phyloP scores from a whole-genome alignment of 768 basidiomycete genomes.

The Trametes villosa region DNA sequence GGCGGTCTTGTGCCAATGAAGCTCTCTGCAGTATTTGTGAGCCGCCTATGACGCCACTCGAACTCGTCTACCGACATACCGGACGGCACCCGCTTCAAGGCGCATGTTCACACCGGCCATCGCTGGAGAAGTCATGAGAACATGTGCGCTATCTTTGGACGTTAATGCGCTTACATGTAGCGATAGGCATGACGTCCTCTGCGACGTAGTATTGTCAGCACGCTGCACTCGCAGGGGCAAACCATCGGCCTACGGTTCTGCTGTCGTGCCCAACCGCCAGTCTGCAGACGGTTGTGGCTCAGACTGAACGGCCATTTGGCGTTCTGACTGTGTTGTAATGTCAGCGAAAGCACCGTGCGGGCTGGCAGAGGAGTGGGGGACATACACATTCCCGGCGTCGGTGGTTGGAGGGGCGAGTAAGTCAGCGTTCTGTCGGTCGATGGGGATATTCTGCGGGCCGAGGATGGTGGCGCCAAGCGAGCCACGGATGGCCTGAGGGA shows the following conservation, averaged over 20 bases:
- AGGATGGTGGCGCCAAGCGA: slow-evolving; percentile 50
- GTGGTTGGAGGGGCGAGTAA: slow-evolving; percentile 63
- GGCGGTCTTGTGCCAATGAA: slow-evolving; percentile 39
- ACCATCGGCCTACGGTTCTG: slow-evolving; percentile 49
- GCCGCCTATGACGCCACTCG: neutral
- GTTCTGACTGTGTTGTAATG: slow-evolving; percentile 39
- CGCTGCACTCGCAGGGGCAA: neutral
- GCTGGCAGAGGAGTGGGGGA: neutral
- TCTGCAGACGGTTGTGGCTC: slow-evolving; percentile 62
- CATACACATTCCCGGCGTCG: slow-evolving; percentile 56
- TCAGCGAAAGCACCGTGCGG: neutral
- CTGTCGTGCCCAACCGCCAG: slow-evolving; percentile 67
- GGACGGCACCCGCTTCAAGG: slow-evolving; percentile 37
- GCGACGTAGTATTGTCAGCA: neutral
- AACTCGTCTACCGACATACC: slow-evolving; percentile 22
- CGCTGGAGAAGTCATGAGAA: slow-evolving; percentile 10
- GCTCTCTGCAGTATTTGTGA: slow-evolving; percentile 23
- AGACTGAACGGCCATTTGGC: slow-evolving; percentile 67
- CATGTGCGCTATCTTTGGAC: slow-evolving; percentile 6
- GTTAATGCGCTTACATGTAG: slow-evolving; percentile 31
- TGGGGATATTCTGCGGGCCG: slow-evolving; percentile 58
- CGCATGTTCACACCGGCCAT: slow-evolving; percentile 41
- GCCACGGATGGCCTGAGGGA: slow-evolving; percentile 50
- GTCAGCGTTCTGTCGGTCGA: slow-evolving; percentile 61
- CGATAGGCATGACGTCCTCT: slow-evolving; percentile 46